Base-by-base conservation (phyloP, 2,329 filamentous ascomycete genomes). In the Aaosphaeria pasadenensis region DNA sequence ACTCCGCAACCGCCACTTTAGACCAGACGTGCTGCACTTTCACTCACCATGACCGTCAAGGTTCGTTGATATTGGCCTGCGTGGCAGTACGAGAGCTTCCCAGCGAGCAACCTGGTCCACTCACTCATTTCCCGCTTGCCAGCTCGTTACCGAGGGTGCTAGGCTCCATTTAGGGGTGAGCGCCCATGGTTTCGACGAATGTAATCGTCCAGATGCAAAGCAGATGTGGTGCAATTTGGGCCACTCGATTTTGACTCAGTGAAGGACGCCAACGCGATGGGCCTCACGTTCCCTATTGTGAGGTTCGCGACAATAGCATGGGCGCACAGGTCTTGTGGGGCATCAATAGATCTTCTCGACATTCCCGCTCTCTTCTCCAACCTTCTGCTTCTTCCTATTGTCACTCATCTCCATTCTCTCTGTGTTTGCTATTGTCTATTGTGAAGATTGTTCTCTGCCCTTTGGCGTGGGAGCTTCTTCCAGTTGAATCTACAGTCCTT, bases 371-470 rank as follows among this genome's bases (percentile, higher is more conserved):
- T 47, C 49, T 48, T 47, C 50, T 31, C 49, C 35, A 44, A 46
- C 40, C 46, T 53, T 45, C 51, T 49, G 33, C 53, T 58, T 51
- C 50, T 60, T 58, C 53, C 53, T 61, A 60, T 67, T 63, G 61
- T 67, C 56, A 50, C 48, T 55, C 54, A 50, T 50, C 52, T 38
- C 17, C 31, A 13, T 32, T 36, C 9, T 4, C n/a, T 36, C n/a
- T n/a, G 33, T n/a, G 11, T 38, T 65, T 57, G 44, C 43, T 43
- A 59, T 60, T 67, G 63, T 59, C 59, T 70, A 68, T 71, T 74
- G 69, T 64, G 55, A 54, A 58, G 52, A 47, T 52, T 67, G 53
- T 53, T 55, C 51, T 63, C 51, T 63, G 69, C 63, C 67, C 64
- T 53, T 55, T 62, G 63, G 63, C 62, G 56, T 53, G 57, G 57